A percentile compares a stretch with the other conserved stretches of the same genome.
Conservation (phyloP, 768 basidiomycete species). For the Auricularia sp. region DNA sequence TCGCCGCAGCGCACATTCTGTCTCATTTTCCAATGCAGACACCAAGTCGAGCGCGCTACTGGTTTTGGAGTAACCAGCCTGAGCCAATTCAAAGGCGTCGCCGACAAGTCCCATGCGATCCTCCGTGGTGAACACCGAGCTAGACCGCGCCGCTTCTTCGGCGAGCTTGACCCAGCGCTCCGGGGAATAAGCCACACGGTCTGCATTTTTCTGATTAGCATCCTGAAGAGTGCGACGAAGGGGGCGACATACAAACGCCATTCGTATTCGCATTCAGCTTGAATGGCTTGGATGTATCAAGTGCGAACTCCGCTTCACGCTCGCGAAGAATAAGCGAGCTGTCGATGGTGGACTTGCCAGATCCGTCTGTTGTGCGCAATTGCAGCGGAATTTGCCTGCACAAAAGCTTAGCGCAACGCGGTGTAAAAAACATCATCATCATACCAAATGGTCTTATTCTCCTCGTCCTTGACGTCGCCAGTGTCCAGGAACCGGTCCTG, state of each 20-base stretch:
- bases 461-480: conserved; percentile 65
- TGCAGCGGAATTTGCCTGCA: conserved; percentile 73
- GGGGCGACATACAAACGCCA: conserved; percentile 65
- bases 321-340: conserved; percentile 53
- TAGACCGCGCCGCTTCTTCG: conserved; percentile 57
- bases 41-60: conserved; percentile 71
- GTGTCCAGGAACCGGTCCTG: conserved; percentile 92
- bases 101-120: conserved; percentile 86
- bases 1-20: conserved; percentile 48
- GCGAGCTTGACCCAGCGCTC: conserved; percentile 73
- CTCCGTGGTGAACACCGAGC: conserved; percentile 62
- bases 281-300: conserved; percentile 72
- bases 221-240: neutral
- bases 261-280: conserved; percentile 86
- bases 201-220: conserved; percentile 25
- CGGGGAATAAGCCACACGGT: conserved; percentile 78
- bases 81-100: conserved; percentile 71
- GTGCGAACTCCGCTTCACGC: conserved; percentile 53
- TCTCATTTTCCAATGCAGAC: conserved; percentile 58
- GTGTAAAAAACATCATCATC: neutral
- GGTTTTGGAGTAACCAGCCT: conserved; percentile 68
- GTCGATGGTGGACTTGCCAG: conserved; percentile 51
- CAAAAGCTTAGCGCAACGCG: neutral
- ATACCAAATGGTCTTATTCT: conserved; percentile 84
- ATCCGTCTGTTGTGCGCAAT: conserved; percentile 49